These are phyloP conservation scores for Tolypocladium nubicola DNA, from an alignment of 2,329 filamentous ascomycete genomes.

Conservation along the genomic window DNA sequence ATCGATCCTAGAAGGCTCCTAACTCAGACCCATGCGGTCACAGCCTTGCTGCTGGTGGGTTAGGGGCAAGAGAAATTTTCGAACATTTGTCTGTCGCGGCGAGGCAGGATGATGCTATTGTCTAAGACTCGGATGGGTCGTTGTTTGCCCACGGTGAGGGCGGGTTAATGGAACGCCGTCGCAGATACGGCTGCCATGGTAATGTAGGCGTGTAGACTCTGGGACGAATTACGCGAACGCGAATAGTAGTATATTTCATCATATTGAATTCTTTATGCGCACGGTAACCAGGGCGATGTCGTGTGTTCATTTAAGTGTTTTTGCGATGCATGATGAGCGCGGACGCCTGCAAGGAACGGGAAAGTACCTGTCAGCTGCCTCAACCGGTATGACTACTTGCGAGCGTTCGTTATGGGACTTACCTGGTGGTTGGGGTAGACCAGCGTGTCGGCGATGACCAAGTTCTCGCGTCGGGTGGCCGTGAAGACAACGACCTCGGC, in stretches of 20 bases:
- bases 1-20: slow-evolving; percentile 29
- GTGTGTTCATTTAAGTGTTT: neutral
- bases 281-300: neutral
- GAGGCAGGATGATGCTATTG: neutral
- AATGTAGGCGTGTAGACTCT: neutral
- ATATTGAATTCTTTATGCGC: neutral
- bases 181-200: neutral
- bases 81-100: slow-evolving; percentile 18
- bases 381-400: neutral
- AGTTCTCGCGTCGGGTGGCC: slow-evolving; percentile 76
- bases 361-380: neutral
- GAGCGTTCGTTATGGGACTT: slow-evolving; percentile 2
- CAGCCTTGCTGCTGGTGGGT: slow-evolving; percentile 19
- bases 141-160: neutral
- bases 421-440: slow-evolving; percentile 88
- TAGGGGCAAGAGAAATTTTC: slow-evolving; percentile 30
- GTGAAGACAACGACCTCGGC: slow-evolving; percentile 84
- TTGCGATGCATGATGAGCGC: slow-evolving; percentile 21
- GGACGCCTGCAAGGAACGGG: slow-evolving; percentile 13
- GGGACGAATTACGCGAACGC: neutral
- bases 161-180: too few species aligned
- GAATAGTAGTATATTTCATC: neutral
- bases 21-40: slow-evolving; percentile 13
- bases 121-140: neutral
- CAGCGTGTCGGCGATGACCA: slow-evolving; percentile 79